Base-by-base conservation (phyloP, 805 yeast genomes). In the Starmerella stigmatis region DNA sequence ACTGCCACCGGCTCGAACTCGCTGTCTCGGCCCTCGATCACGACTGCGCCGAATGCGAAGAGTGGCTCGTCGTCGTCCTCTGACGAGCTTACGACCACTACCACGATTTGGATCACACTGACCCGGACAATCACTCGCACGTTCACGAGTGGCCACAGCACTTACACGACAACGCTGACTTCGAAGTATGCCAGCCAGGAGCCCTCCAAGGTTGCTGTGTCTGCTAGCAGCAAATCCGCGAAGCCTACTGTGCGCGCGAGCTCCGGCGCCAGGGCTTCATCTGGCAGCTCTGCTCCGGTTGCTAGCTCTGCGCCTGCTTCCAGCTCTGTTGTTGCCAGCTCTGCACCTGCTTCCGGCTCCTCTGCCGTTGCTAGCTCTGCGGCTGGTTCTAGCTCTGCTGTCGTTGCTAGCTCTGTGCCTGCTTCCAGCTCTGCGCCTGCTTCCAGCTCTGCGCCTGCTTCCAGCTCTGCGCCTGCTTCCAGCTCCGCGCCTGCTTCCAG, bases 41-140 rank as follows among this genome's bases (percentile, higher is more conserved):
- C 49, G 28, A 37, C 46, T 2, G 16, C 46, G 38, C 46, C 47
- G 20, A 13, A 19, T 11, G 22, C n/a, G 8, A 11, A 13, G 17
- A 11, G 23, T 16, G 28, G 39, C 9, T 5, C 34, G 19, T 11
- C 45, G 11, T 29, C 42, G 6, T 33, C 49, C 6, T 22, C 46
- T 17, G 48, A 32, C 5, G 54, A 40, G 19, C 27, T 31, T 10
- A 41, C 54, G 17, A 45, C 54, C n/a, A 48, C 57, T 8, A 38
- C 55, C 15, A 42, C 49, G 12, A 35, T 44, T 22, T 47, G 51
- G 51, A 30, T 44, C 47, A 43, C 45, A 28, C 47, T 50, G 20
- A 49, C 55, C 10, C 43, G 41, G 27, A 42, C 53, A 12, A 33
- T 47, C 41, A 51, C 53, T 15, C 47, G 38, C 44, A 43, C 43